Evolutionary conservation across 805 yeast species (phyloP).

Genomic region (Millerozyma miso): DNA sequence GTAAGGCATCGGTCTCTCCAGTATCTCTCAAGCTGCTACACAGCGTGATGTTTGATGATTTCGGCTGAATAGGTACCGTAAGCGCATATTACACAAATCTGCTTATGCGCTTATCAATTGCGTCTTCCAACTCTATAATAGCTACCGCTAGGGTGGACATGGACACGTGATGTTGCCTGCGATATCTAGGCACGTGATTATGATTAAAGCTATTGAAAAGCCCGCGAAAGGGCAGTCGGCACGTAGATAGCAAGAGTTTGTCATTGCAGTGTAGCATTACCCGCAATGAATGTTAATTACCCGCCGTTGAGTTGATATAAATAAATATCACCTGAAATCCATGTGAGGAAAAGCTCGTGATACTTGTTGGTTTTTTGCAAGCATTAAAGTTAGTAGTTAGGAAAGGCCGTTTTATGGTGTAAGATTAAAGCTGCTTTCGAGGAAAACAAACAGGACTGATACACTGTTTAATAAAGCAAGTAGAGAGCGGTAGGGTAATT

Average conservation of each 20-base stretch:
- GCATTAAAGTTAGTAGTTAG: neutral
- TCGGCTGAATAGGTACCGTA: neutral
- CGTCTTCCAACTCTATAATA: no score
- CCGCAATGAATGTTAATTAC: slow-evolving; percentile 10
- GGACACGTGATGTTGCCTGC: no score
- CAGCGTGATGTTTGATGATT: neutral
- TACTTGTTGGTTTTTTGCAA: slow-evolving; percentile 7
- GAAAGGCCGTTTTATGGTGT: no score
- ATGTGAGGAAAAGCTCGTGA: slow-evolving; percentile 27
- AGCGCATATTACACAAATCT: neutral
- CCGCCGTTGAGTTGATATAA: slow-evolving; percentile 8
- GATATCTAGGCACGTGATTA: no score
- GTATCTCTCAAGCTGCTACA: neutral
- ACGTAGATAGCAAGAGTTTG: no score
- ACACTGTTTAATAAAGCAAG: neutral
- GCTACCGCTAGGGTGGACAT: no score
- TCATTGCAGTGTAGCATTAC: no score
- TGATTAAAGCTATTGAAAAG: no score
- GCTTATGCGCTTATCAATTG: neutral
- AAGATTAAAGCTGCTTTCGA: no score
- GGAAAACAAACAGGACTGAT: no score
- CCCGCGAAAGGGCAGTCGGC: no score
- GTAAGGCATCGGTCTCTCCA: neutral
- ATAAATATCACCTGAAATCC: slow-evolving; percentile 26
- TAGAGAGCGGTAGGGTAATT: slow-evolving; percentile 1